These are phyloP conservation scores for Chenopodium album DNA, from an alignment of 148 eudicot species.

Conservation along the genomic window DNA sequence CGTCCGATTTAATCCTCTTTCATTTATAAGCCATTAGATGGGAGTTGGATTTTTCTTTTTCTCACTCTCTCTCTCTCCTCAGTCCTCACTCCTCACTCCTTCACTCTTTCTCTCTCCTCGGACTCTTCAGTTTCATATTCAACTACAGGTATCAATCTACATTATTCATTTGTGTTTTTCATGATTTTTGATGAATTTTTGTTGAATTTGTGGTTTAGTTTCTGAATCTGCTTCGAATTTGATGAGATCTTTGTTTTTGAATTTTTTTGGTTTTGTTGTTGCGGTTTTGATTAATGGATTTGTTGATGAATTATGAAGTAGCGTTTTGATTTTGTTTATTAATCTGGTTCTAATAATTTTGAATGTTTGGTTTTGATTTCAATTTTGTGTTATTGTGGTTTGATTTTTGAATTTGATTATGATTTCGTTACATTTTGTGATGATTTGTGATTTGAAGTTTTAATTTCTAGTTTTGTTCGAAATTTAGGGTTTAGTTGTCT, in stretches of 20 bases:
- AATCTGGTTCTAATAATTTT: not conserved
- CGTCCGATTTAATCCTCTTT: constrained; percentile 29
- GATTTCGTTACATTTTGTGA: not conserved
- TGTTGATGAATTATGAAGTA: not conserved
- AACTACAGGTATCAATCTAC: constrained; percentile 18
- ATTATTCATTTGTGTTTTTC: not conserved
- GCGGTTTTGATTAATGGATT: not conserved
- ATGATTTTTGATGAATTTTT: not conserved
- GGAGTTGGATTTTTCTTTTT: constrained; percentile 1
- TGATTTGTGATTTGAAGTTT: not conserved
- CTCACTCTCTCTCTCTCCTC: constrained; percentile 12
- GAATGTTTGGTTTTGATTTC: not conserved
- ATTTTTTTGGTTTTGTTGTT: not conserved
- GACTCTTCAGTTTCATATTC: not conserved
- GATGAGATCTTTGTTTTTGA: not conserved
- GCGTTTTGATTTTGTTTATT: not conserved
- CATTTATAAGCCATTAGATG: constrained; percentile 17
- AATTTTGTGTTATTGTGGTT: not conserved
- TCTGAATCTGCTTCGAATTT: not conserved
- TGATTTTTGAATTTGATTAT: not conserved
- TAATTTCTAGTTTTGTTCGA: not conserved
- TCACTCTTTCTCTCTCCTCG: not conserved
- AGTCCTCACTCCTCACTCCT: too few relatives aligned
- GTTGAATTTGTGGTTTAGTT: not conserved
- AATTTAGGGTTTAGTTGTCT: not conserved